Base-by-base conservation (phyloP, 1,284 basidiomycete species). In the Sanguinoderma infundibulare region DNA sequence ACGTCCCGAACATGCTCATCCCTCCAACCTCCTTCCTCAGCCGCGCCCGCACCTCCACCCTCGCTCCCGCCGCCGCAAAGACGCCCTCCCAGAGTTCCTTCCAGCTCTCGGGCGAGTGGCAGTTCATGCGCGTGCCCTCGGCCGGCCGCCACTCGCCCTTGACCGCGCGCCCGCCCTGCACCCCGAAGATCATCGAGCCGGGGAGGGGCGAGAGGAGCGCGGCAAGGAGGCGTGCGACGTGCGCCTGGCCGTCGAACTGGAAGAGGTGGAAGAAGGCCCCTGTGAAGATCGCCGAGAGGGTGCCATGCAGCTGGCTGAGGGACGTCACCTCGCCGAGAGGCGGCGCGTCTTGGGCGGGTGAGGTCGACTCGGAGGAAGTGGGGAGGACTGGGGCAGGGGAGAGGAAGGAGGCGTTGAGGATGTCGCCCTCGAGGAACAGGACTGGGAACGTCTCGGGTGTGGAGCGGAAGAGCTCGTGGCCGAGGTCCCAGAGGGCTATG, bases 181-280 rank as follows among this genome's bases (percentile, higher is more conserved):
- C 55, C 3, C 77, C 76, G 50, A 77, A 72, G 44, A 78, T 70
- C 40, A 75, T 64, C 34, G 75, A 62, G 38, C 75, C 76, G 6
- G 73, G 71, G 38, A 68, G 60, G 0, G 74, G 68, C 24, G 73
- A 72, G 40, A 80, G 74, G 2, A 83, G 72, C 1, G 76, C 69
- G 0, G 75, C 77, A 28, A 82, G 64, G 14, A 66, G 71, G 24
- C 68, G 67, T 5, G 78, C 82, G 14, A 82, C 70, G 28, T 74
- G 56, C 14, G 69, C 55, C 67, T 83, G 81, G 24, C 72, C 51
- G 17, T 74, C 76, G 63, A 80, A 74, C 26, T 72, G 61, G 69
- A 83, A 83, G 17, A 83, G 73, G 62, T 83, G 82, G 69, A 83
- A 84, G 65, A 83, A 76, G 2, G 76, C 69, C 10, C 78, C 78